These are phyloP conservation scores for Erysiphe pulchra DNA, from an alignment of 2,329 filamentous ascomycete species.

Conservation along the genomic window DNA sequence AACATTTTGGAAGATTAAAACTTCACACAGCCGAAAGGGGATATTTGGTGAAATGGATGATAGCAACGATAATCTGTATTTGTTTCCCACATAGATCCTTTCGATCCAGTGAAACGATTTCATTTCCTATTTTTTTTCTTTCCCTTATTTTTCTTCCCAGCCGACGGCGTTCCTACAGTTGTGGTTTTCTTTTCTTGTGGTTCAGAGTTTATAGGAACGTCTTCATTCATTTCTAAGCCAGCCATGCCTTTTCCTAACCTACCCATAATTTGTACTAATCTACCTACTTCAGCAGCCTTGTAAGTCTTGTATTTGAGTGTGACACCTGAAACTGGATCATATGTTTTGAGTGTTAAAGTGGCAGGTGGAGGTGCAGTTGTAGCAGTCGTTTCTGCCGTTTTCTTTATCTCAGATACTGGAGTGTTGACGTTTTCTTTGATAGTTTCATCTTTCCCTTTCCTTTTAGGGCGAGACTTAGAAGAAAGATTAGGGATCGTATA, in stretches of 20 bases:
- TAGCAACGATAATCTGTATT: too few relatives aligned
- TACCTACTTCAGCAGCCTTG: conserved; percentile 71
- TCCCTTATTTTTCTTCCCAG: conserved; percentile 45
- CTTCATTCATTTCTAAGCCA: conserved; percentile 16
- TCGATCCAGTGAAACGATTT: background rate
- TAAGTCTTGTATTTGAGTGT: conserved; percentile 78
- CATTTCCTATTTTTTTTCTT: conserved; percentile 27
- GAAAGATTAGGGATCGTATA: conserved; percentile 37
- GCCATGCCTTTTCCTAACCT: conserved; percentile 46
- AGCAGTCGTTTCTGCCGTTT: conserved; percentile 9
- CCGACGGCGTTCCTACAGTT: conserved; percentile 15
- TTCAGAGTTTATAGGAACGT: conserved; percentile 4
- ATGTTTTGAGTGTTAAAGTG: conserved; percentile 66
- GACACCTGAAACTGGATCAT: conserved; percentile 55
- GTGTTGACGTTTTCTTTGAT: background rate
- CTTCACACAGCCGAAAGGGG: too few relatives aligned
- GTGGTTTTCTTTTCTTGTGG: conserved; percentile 4
- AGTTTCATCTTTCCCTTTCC: background rate
- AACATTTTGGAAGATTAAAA: too few relatives aligned
- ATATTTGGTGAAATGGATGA: too few relatives aligned
- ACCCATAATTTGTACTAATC: conserved; percentile 52
- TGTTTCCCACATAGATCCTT: too few relatives aligned
- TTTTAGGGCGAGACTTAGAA: conserved; percentile 3
- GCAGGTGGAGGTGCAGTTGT: conserved; percentile 19
- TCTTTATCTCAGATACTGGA: conserved; percentile 1